Percentiles rank a stretch among this genome's conserved stretches.
Evolutionary conservation across 176 grass and related monocot species (phyloP).

Genomic region (Bromus sterilis): DNA sequence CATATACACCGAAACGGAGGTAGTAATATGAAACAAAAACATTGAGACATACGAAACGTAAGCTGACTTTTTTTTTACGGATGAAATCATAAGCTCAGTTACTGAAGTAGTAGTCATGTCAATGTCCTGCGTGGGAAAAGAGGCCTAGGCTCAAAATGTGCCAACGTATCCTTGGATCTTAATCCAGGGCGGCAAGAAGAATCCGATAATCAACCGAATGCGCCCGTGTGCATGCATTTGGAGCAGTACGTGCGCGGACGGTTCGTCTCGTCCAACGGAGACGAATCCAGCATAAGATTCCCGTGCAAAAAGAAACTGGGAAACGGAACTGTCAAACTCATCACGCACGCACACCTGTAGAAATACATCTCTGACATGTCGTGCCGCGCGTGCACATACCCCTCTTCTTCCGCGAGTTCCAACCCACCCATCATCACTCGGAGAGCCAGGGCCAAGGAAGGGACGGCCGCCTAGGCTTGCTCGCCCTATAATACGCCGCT

Average conservation of each 20-base stretch:
- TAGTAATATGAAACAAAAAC: no score
- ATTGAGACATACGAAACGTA: no score
- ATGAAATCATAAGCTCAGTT: no score
- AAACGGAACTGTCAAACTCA: constrained; percentile 19
- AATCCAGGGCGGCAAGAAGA: constrained; percentile 20
- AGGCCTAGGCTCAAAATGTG: neutral
- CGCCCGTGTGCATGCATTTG: neutral
- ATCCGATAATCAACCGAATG: neutral
- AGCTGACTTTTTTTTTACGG: no score
- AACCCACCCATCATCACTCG: neutral
- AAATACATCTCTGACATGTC: constrained; percentile 33
- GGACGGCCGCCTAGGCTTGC: constrained; percentile 28
- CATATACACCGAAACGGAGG: no score
- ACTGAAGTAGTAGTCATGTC: no score
- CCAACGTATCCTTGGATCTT: constrained; percentile 33
- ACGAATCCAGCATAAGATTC: constrained; percentile 48
- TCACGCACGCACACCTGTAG: constrained; percentile 2
- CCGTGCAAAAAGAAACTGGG: neutral
- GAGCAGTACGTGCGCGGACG: constrained; percentile 14
- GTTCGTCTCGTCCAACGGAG: constrained; percentile 32
- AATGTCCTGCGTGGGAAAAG: neutral
- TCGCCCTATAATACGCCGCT: neutral
- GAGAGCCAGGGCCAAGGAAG: neutral
- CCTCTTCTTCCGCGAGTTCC: constrained; percentile 26
- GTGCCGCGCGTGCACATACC: constrained; percentile 26